Percentiles rank a stretch among this genome's conserved stretches.
Conservation (phyloP, 306 rosid genomes). For the Malus orientalis region DNA sequence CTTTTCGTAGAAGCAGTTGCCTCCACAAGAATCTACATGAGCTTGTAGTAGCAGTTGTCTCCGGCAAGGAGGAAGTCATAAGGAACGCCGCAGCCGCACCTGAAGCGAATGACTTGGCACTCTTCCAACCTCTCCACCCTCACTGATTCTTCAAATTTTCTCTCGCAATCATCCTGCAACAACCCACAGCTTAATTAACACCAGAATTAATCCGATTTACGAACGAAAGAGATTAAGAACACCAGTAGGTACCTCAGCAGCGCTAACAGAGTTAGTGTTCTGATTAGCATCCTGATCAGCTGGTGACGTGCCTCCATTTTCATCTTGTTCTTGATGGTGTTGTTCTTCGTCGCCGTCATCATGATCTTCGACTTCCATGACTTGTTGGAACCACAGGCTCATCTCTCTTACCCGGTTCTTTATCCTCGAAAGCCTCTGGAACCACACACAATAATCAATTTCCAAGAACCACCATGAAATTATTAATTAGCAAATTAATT, state of each 20-base stretch:
- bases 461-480: neutral
- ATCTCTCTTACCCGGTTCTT: slow-evolving; percentile 1
- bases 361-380: neutral
- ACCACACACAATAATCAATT: neutral
- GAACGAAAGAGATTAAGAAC: neutral
- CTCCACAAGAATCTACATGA: neutral
- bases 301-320: neutral
- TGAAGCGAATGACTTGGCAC: slow-evolving; percentile 6
- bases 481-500: neutral
- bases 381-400: neutral
- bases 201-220: neutral
- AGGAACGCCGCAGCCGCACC: slow-evolving; percentile 5
- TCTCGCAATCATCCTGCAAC: neutral
- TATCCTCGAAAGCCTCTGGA: slow-evolving; percentile 3
- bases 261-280: neutral
- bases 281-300: neutral
- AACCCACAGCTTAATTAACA: neutral
- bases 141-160: neutral
- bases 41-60: slow-evolving; percentile 10
- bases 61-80: slow-evolving; percentile 7
- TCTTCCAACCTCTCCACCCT: neutral
- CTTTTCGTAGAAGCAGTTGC: neutral
- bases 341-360: neutral
- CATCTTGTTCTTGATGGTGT: neutral
- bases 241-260: neutral